Evolutionary conservation across 2,329 filamentous ascomycete genomes (phyloP), one percentile per base, ranked within the genome.

Genomic region (Alternaria sp.): DNA sequence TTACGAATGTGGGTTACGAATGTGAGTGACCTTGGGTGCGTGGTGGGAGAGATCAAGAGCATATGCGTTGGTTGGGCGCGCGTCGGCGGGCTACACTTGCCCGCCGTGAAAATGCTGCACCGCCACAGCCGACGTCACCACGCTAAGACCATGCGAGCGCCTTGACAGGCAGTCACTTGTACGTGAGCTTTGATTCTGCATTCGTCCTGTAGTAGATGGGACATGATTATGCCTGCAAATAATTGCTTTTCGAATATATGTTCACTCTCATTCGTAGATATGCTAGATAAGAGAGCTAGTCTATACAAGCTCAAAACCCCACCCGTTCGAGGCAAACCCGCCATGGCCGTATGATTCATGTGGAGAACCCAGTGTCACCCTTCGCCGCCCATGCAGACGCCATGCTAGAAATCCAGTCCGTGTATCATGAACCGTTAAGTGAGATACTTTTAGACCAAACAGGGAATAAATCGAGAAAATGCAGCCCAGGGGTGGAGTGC

Each of bases 331-430:
- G 70, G 68, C 72, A 71, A 74, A 69, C 66, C 64, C 69, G 64
- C 71, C 70, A 68, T 68, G 69, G 69, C 65, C 66, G 68, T 62
- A 63, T 70, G 69, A 70, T 69, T 67, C 70, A 72, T 74, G 67
- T 66, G 55, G 65, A 62, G 73, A 72, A 74, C 60, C 71, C 72
- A 71, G 73, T 72, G 70, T 71, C 71, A 71, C 72, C 71, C 67
- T 68, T 78, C 71, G 71, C 75, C 74, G 69, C 74, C 75, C 73
- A 78, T 77, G 76, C 75, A 77, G 72, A 78, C 77, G 76, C 77
- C 77, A 75, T 78, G 75, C 75, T 78, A 71, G 69, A 78, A 76
- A 71, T 66, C 69, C 62, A 73, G 68, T 69, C 75, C 73, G 58
- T 53, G 49, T 72, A 64, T 67, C 67, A 68, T 73, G 66, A 71